Percentiles rank a stretch among this genome's conserved stretches.
These are phyloP conservation scores for Bjerkandera adusta DNA, from an alignment of 1,284 basidiomycete species.

Conservation along the genomic window DNA sequence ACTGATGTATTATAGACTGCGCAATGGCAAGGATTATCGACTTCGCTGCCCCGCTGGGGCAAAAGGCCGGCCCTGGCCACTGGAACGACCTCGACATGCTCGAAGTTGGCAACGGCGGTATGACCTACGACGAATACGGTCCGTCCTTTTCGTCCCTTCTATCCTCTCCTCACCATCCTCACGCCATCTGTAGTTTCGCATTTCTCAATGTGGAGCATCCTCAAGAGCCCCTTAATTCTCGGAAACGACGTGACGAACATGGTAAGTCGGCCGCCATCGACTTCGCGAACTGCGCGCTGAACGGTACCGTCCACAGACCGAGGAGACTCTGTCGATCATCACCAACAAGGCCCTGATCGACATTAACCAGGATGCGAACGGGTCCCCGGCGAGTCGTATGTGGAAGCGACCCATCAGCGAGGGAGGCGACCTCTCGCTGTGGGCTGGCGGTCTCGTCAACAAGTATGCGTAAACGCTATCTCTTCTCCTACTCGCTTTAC, in stretches of 20 bases:
- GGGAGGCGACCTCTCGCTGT: slow-evolving; percentile 32
- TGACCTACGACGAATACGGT: slow-evolving; percentile 42
- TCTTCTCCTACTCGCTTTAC: not conserved
- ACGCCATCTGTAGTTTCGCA: slow-evolving; percentile 30
- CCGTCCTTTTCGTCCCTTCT: slow-evolving; percentile 3
- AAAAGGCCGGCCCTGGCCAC: slow-evolving; percentile 37
- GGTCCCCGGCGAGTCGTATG: slow-evolving; percentile 29
- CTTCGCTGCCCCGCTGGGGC: slow-evolving; percentile 37
- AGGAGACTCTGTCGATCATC: slow-evolving; percentile 33
- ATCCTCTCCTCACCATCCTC: not conserved
- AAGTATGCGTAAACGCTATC: slow-evolving; percentile 22
- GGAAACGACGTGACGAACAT: slow-evolving; percentile 40
- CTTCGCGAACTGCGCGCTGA: not conserved
- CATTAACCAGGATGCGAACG: slow-evolving; percentile 29
- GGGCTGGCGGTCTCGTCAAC: slow-evolving; percentile 31
- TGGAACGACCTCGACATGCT: slow-evolving; percentile 47
- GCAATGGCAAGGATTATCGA: slow-evolving; percentile 38
- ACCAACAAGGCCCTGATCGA: slow-evolving; percentile 36
- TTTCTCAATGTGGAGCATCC: slow-evolving; percentile 42
- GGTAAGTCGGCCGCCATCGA: slow-evolving; percentile 16
- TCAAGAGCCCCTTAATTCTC: slow-evolving; percentile 42
- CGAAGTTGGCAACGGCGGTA: slow-evolving; percentile 41
- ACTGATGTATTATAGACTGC: slow-evolving; percentile 26
- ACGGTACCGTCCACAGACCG: slow-evolving; percentile 20
- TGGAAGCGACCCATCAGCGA: slow-evolving; percentile 29